Evolutionary conservation across 345 rosid species (phyloP), one percentile per base, ranked within the genome.

Genomic region (Citrus hindsii): DNA sequence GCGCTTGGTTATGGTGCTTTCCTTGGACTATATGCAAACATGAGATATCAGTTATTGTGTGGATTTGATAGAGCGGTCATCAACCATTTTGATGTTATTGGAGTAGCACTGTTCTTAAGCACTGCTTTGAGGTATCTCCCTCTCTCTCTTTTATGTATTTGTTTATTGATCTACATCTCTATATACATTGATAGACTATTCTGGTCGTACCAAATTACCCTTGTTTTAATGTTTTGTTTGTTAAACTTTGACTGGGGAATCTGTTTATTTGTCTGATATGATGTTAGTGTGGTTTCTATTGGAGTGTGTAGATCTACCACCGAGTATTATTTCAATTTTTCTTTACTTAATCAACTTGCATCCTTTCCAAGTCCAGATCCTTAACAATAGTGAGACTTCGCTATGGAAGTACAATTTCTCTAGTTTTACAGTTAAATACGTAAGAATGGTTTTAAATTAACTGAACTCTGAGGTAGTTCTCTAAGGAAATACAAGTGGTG

Each of bases 1-100:
- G 91, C 97, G 3, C 95, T 94, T 61, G 97, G 95, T 73, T 91
- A 92, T 75, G 99, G 98, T 71, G 97, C 98, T 77, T 96, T 96
- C 77, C 95, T 96, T 22, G 99, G 99, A 76, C 82, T 94, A 69
- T 91, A 92, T 77, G 94, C 95, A 2, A 96, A 96, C 86, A 42
- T 88, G 86, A 90, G 98, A 77, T 91, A 91, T 80, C 99, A 96
- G 84, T 86, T 96, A 40, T 76, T 92, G 71, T 92, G 89, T 77
- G 97, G 98, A 76, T 82, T 92, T 80, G 99, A 96, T 79, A 86
- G 89, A 88, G 82, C 89, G 37, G 74, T 91, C 87, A 76, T 84
- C 33, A 91, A 69, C 84, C 94, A 91, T 86, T 96, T 96, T 82
- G 99, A 96, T 83, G 99, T 92, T 83, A 94, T 96, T 73, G 97